phyloP scores from a whole-genome alignment of 345 rosid genomes.

The Physaria fendleri region DNA sequence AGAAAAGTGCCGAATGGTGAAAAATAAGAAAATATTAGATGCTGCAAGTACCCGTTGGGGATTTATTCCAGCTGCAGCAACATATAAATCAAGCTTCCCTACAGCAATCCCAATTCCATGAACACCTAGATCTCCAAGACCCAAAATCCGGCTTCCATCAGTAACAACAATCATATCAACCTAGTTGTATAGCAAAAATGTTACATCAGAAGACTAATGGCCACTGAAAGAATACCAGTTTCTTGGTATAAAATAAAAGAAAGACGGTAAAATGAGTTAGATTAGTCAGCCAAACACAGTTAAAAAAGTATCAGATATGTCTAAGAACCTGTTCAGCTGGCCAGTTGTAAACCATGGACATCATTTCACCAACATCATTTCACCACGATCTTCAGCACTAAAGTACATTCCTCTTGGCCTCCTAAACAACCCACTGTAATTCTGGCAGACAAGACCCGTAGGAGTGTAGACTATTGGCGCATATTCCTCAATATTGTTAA shows the following conservation, averaged over 20 bases:
- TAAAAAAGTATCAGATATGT: slow-evolving; percentile 5
- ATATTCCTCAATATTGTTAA: slow-evolving; percentile 87
- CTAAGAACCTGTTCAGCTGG: slow-evolving; percentile 85
- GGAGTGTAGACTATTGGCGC: slow-evolving; percentile 97
- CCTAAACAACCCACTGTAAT: slow-evolving; percentile 91
- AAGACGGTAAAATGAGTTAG: not conserved
- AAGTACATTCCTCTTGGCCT: slow-evolving; percentile 99
- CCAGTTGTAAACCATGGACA: slow-evolving; percentile 99
- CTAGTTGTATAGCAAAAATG: slow-evolving; percentile 30
- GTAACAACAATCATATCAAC: slow-evolving; percentile 99
- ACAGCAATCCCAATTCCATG: slow-evolving; percentile 96
- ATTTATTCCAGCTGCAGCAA: slow-evolving; percentile 98
- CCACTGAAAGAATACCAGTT: not conserved
- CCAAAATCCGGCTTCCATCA: slow-evolving; percentile 97
- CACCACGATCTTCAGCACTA: slow-evolving; percentile 91
- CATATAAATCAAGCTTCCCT: slow-evolving; percentile 94
- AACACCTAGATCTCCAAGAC: slow-evolving; percentile 98
- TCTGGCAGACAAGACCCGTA: slow-evolving; percentile 95
- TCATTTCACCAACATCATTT: too few relatives aligned
- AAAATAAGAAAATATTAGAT: not conserved
- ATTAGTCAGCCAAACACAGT: slow-evolving; percentile 9
- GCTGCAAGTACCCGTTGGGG: slow-evolving; percentile 75
- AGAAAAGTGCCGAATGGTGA: not conserved
- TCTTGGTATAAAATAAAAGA: not conserved
- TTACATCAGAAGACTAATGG: not conserved